Evolutionary conservation across 1,139 yeast species (phyloP), one percentile per base, ranked within the genome.

Genomic region (Spathaspora jeffriesii): DNA sequence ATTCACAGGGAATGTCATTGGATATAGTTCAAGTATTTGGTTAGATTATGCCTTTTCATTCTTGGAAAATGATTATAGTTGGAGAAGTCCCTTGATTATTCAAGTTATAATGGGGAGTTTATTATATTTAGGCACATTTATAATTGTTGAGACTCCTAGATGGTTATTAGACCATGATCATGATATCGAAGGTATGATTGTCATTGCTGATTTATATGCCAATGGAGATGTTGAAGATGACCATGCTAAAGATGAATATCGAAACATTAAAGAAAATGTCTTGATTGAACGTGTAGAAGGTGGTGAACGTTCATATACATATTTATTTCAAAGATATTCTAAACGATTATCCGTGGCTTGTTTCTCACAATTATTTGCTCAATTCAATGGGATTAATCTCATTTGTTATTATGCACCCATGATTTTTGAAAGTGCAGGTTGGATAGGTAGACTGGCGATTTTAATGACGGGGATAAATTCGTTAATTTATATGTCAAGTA

Each of bases 391-490:
- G 58, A 92, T 91, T 64, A 91, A 91, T 61, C 92, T 92, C 50
- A 89, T 92, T 47, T 85, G 96, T 1, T 92, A 91, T 69, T 91
- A 91, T 67, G 97, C 97, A 1, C 97, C 97, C 1, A 74, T 91
- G 68, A 95, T 91, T 42, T 92, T 91, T 65, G 97, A 90, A 64
- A 88, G 88, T 59, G 97, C 97, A 2, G 97, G 97, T 22, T 91
- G 97, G 97, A 68, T 79, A 13, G 97, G 97, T 22, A 74, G 96
- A 53, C 81, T 82, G 56, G 97, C 97, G 2, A 82, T 91, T 51
- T 77, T 90, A 51, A 89, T 91, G 96, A 89, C 97, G 0, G 97
- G 97, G n/a, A 76, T 88, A 54, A 92, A 91, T 63, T 81, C 91
- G 3, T 60, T 91, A 17, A 78, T 91, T 41, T 92, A 91, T 64